Evolutionary conservation across 768 basidiomycete genomes (phyloP).

Genomic region (Naganishia vishniacii): DNA sequence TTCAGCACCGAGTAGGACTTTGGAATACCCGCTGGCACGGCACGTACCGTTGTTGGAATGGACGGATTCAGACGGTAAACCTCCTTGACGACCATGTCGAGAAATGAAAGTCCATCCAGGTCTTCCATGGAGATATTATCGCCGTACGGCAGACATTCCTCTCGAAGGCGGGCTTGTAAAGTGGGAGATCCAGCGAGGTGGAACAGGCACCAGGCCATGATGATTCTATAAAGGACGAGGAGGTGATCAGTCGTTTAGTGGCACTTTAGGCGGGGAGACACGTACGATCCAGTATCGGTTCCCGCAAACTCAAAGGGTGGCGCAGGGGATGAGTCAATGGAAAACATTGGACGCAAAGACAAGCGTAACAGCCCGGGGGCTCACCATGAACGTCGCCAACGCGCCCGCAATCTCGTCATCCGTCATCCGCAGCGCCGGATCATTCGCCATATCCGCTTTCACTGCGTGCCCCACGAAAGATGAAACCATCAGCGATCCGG

Average conservation of each 20-base stretch:
- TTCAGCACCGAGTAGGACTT: background rate
- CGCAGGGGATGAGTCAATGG: too few relatives aligned
- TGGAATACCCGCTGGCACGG: too few relatives aligned
- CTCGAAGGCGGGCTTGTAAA: constrained; percentile 26
- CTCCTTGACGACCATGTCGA: constrained; percentile 33
- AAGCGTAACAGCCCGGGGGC: too few relatives aligned
- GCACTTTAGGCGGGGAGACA: too few relatives aligned
- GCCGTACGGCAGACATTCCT: constrained; percentile 29
- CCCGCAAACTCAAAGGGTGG: constrained; percentile 31
- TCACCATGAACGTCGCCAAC: constrained; percentile 9
- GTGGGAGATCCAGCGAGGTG: constrained; percentile 25
- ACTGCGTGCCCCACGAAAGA: background rate
- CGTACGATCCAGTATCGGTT: constrained; percentile 34
- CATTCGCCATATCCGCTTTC: constrained; percentile 12
- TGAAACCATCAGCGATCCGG: too few relatives aligned
- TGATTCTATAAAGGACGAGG: constrained; percentile 10
- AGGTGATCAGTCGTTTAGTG: background rate
- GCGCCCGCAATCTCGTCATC: constrained; percentile 11
- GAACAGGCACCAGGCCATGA: constrained; percentile 29
- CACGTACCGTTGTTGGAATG: constrained; percentile 32
- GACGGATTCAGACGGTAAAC: constrained; percentile 31
- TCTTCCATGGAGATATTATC: constrained; percentile 30
- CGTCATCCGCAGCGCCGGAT: background rate
- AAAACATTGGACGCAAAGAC: too few relatives aligned
- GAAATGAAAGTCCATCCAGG: constrained; percentile 31